A percentile compares a stretch with the other conserved stretches of the same genome.
phyloP scores from a whole-genome alignment of 176 grass and related monocot genomes.

The Rhynchospora tenuis region DNA sequence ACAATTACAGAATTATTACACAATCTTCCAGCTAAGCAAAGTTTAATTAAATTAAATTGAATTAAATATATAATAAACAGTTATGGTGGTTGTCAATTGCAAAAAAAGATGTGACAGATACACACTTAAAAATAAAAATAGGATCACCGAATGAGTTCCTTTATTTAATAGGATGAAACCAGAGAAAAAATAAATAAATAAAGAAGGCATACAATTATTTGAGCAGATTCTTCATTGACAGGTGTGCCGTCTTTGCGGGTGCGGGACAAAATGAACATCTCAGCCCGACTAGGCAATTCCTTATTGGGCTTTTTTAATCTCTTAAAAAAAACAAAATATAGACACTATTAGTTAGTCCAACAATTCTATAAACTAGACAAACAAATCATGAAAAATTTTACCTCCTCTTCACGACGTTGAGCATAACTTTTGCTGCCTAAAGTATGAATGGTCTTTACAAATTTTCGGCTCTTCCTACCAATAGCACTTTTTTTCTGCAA shows the following conservation, averaged over 20 bases:
- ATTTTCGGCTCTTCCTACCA: slow-evolving; percentile 37
- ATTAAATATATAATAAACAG: background rate
- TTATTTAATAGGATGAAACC: background rate
- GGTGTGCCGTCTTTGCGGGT: slow-evolving; percentile 43
- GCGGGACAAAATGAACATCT: slow-evolving; percentile 51
- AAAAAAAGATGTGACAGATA: background rate
- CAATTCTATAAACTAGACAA: background rate
- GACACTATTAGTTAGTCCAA: slow-evolving; percentile 13
- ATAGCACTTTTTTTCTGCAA: slow-evolving; percentile 32
- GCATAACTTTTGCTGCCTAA: slow-evolving; percentile 54
- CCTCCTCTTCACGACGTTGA: slow-evolving; percentile 47
- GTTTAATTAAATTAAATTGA: background rate
- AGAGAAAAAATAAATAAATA: background rate
- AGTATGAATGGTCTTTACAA: slow-evolving; percentile 28
- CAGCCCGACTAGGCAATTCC: slow-evolving; percentile 28
- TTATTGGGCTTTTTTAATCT: slow-evolving; percentile 41
- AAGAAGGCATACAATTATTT: slow-evolving; percentile 34
- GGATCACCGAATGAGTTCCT: background rate
- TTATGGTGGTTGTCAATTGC: background rate
- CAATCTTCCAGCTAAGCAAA: background rate
- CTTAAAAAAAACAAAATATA: slow-evolving; percentile 22
- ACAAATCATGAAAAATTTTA: slow-evolving; percentile 25
- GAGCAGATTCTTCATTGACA: slow-evolving; percentile 32
- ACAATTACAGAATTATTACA: background rate
- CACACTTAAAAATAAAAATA: background rate